A percentile compares a stretch with the other conserved stretches of the same genome.
These are phyloP conservation scores for Xylariomycetidae sp. DNA, from an alignment of 2,329 filamentous ascomycete genomes.

Conservation along the genomic window DNA sequence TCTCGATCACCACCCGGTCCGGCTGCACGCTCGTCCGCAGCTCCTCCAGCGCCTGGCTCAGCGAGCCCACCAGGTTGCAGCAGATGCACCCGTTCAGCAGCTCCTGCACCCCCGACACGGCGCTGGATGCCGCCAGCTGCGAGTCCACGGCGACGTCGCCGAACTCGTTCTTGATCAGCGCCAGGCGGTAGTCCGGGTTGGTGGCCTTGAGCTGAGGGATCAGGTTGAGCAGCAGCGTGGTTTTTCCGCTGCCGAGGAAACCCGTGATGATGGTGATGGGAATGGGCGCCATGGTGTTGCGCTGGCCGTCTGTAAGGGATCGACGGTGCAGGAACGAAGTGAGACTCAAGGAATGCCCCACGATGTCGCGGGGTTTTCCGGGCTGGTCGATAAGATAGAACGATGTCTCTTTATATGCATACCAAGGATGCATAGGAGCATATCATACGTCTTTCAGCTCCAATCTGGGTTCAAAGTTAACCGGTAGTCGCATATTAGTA, in stretches of 20 bases:
- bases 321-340: background rate
- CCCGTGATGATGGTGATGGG: constrained; percentile 94
- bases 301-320: too few relatives aligned
- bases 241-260: constrained; percentile 94
- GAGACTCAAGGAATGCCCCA: constrained; percentile 3
- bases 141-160: constrained; percentile 92
- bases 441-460: too few relatives aligned
- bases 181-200: constrained; percentile 73
- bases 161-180: constrained; percentile 96
- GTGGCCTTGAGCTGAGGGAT: constrained; percentile 78
- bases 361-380: too few relatives aligned
- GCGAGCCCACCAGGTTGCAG: constrained; percentile 93
- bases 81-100: constrained; percentile 97
- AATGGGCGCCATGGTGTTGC: constrained; percentile 60
- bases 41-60: constrained; percentile 72
- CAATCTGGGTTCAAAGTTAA: too few relatives aligned
- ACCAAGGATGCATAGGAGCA: too few relatives aligned
- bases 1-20: constrained; percentile 91
- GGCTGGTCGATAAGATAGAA: too few relatives aligned
- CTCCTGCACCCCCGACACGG: constrained; percentile 86
- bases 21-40: constrained; percentile 54
- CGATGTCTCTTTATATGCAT: too few relatives aligned
- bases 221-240: constrained; percentile 89
- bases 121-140: constrained; percentile 73
- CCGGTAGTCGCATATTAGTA: too few relatives aligned